phyloP scores from a whole-genome alignment of 1,284 basidiomycete genomes.

The Cryptococcus sp. region DNA sequence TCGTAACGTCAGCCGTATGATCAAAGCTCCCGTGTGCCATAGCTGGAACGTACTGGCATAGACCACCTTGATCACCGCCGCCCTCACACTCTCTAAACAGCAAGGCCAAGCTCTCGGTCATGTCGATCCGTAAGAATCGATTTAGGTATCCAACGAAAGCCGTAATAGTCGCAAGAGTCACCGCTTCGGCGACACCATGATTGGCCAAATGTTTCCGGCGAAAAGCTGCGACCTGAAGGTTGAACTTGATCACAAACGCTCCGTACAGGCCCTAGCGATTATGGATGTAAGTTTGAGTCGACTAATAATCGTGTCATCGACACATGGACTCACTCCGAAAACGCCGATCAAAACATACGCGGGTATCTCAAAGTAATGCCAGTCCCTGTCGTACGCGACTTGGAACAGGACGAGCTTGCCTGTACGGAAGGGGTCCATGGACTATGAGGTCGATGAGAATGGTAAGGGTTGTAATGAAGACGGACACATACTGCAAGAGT shows the following conservation, averaged over 20 bases:
- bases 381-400: constrained; percentile 94
- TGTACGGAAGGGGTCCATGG: constrained; percentile 97
- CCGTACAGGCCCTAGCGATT: constrained; percentile 84
- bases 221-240: constrained; percentile 92
- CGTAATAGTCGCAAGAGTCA: constrained; percentile 81
- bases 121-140: constrained; percentile 92
- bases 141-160: constrained; percentile 93
- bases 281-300: neutral
- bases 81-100: constrained; percentile 96
- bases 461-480: neutral
- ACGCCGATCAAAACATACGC: constrained; percentile 91
- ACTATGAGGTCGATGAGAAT: constrained; percentile 57
- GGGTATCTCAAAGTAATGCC: constrained; percentile 99
- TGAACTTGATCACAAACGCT: constrained; percentile 95
- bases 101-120: constrained; percentile 97
- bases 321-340: constrained; percentile 71
- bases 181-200: constrained; percentile 86
- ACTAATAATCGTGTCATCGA: no score
- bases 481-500: constrained; percentile 76
- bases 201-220: constrained; percentile 82
- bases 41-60: constrained; percentile 79
- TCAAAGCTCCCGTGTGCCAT: neutral
- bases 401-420: constrained; percentile 98
- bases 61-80: constrained; percentile 84
- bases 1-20: neutral